A percentile compares a stretch with the other conserved stretches of the same genome.
These are phyloP conservation scores for Glebionis coronaria DNA, from an alignment of 129 eudicot species.

Conservation along the genomic window DNA sequence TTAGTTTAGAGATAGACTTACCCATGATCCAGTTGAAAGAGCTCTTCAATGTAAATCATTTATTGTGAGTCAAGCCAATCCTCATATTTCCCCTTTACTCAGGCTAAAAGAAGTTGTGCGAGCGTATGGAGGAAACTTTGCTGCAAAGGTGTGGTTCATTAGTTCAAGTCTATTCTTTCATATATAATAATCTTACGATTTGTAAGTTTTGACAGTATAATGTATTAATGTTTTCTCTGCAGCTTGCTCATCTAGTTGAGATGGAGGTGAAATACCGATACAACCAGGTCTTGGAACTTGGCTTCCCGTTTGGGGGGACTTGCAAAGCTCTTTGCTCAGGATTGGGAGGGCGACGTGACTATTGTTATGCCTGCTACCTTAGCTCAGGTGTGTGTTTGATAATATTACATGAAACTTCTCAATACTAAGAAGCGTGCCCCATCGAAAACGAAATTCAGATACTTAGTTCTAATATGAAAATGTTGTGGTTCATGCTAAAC, in stretches of 20 bases:
- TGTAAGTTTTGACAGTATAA: conserved; percentile 2
- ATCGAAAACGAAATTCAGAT: no score
- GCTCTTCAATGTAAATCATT: conserved; percentile 90
- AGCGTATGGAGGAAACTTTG: conserved; percentile 86
- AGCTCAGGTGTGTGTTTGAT: conserved; percentile 59
- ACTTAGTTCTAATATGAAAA: no score
- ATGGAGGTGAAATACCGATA: conserved; percentile 97
- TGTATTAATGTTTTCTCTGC: conserved; percentile 16
- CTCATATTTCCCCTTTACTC: conserved; percentile 81
- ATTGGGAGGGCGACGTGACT: conserved; percentile 97
- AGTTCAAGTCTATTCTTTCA: conserved; percentile 5
- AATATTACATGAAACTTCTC: not conserved
- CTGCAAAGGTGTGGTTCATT: conserved; percentile 69
- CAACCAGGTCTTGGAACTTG: conserved; percentile 85
- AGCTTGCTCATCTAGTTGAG: conserved; percentile 88
- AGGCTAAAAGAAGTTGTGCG: conserved; percentile 81
- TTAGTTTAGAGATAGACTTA: conserved; percentile 88
- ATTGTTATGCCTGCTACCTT: conserved; percentile 96
- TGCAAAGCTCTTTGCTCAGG: conserved; percentile 92
- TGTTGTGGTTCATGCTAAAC: no score
- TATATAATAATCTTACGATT: not conserved
- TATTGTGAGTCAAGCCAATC: conserved; percentile 95
- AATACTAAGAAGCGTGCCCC: no score
- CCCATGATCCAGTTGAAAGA: conserved; percentile 96
- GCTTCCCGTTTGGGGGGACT: conserved; percentile 91